phyloP scores from a whole-genome alignment of 257 asterid genomes.

The Buddleja alternifolia region DNA sequence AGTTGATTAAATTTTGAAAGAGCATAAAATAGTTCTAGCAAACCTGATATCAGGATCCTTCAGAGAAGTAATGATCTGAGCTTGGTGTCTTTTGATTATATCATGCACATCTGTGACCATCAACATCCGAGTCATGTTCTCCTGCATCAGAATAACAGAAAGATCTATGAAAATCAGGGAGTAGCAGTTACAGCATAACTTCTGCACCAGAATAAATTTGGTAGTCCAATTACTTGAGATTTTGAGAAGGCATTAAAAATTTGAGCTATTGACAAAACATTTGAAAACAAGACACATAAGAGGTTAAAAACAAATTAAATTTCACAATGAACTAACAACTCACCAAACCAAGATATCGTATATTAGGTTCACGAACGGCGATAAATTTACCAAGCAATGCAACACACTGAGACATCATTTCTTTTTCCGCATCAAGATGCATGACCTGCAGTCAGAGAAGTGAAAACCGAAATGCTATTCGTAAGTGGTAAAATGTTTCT shows the following conservation, averaged over 20 bases:
- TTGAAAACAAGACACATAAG: slow-evolving; percentile 13
- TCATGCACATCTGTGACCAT: slow-evolving; percentile 98
- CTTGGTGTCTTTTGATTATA: slow-evolving; percentile 93
- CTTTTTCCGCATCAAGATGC: slow-evolving; percentile 99
- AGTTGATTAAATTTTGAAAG: slow-evolving; percentile 25
- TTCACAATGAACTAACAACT: slow-evolving; percentile 37
- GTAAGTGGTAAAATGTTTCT: neutral
- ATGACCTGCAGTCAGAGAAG: slow-evolving; percentile 63
- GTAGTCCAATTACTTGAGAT: slow-evolving; percentile 7
- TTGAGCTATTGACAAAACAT: slow-evolving; percentile 4
- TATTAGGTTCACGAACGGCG: slow-evolving; percentile 96
- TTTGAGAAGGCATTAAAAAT: slow-evolving; percentile 12
- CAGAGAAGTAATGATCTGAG: slow-evolving; percentile 93
- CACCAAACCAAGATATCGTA: slow-evolving; percentile 96
- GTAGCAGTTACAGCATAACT: slow-evolving; percentile 9
- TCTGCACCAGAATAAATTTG: slow-evolving; percentile 19
- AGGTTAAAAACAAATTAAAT: neutral
- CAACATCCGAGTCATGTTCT: slow-evolving; percentile 96
- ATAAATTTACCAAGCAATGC: slow-evolving; percentile 96
- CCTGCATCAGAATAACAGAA: slow-evolving; percentile 59
- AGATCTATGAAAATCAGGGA: slow-evolving; percentile 25
- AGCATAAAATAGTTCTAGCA: slow-evolving; percentile 27
- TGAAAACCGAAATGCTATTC: slow-evolving; percentile 12
- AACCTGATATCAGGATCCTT: slow-evolving; percentile 99
- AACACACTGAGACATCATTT: slow-evolving; percentile 98